Evolutionary conservation across 148 eudicot species (phyloP).

Genomic region (Tetragonia tetragonoides): DNA sequence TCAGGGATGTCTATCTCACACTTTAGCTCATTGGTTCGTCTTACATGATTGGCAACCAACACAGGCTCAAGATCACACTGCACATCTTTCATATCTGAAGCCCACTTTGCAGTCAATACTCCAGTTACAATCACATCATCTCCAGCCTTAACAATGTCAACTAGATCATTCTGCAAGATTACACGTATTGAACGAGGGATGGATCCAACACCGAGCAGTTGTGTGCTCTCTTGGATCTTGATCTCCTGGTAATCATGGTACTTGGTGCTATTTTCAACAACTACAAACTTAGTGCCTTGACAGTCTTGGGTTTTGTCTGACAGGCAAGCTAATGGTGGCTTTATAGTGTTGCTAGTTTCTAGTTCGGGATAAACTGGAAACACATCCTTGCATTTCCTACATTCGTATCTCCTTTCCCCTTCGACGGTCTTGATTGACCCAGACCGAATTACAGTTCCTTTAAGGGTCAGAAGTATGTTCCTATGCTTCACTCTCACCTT

Average conservation of each 20-base stretch:
- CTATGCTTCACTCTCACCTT: slow-evolving; percentile 84
- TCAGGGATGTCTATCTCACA: slow-evolving; percentile 76
- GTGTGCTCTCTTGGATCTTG: slow-evolving; percentile 92
- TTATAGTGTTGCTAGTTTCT: slow-evolving; percentile 62
- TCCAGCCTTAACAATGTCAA: slow-evolving; percentile 95
- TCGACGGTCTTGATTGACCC: slow-evolving; percentile 88
- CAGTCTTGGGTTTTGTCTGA: slow-evolving; percentile 55
- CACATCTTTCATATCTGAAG: slow-evolving; percentile 83
- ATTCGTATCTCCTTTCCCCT: slow-evolving; percentile 78
- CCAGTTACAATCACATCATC: slow-evolving; percentile 91
- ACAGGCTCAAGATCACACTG: slow-evolving; percentile 95
- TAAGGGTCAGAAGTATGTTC: slow-evolving; percentile 77
- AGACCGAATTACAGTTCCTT: slow-evolving; percentile 88
- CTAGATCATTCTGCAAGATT: slow-evolving; percentile 86
- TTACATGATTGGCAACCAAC: slow-evolving; percentile 72
- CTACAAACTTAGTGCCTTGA: slow-evolving; percentile 67
- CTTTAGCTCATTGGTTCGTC: slow-evolving; percentile 80
- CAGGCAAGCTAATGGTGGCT: slow-evolving; percentile 65
- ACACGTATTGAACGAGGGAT: slow-evolving; percentile 95
- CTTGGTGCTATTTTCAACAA: slow-evolving; percentile 60
- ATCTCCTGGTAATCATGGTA: slow-evolving; percentile 96
- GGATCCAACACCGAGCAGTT: slow-evolving; percentile 84
- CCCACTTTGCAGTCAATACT: slow-evolving; percentile 86
- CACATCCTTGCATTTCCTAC: slow-evolving; percentile 64
- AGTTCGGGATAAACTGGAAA: slow-evolving; percentile 86